Conservation (phyloP, 73 alveolate species). For the Paramecium primaurelia region DNA sequence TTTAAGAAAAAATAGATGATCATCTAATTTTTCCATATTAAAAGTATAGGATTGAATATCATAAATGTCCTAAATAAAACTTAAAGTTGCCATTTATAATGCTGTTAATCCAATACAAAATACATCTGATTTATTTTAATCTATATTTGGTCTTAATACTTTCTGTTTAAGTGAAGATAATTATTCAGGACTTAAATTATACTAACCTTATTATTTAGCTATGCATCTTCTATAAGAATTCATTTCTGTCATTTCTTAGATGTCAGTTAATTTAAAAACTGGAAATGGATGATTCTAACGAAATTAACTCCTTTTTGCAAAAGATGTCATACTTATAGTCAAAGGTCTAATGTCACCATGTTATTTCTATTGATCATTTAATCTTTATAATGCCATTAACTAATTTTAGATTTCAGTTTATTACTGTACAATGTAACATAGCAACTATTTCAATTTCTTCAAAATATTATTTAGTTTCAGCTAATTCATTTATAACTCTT, state of each 20-base stretch:
- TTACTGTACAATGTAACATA: conserved; percentile 22
- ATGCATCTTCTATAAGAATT: background rate
- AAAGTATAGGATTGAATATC: background rate
- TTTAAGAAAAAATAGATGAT: background rate
- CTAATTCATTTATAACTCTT: background rate
- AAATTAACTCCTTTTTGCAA: background rate
- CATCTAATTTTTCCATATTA: background rate
- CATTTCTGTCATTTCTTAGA: background rate
- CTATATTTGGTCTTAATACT: background rate
- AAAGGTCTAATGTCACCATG: conserved; percentile 30
- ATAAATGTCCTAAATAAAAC: background rate
- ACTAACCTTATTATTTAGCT: background rate
- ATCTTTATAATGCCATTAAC: background rate
- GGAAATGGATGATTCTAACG: background rate
- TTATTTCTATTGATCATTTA: background rate
- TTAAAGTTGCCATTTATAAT: background rate
- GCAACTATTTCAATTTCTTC: conserved; percentile 31
- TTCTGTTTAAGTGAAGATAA: background rate
- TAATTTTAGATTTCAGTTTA: background rate
- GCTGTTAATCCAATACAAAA: background rate
- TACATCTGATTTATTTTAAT: background rate
- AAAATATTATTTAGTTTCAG: background rate
- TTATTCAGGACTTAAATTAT: conserved; percentile 38
- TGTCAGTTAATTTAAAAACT: conserved; percentile 8
- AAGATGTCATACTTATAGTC: background rate